phyloP scores from a whole-genome alignment of 352 stramenopile genomes.

The Globisporangium nunn region DNA sequence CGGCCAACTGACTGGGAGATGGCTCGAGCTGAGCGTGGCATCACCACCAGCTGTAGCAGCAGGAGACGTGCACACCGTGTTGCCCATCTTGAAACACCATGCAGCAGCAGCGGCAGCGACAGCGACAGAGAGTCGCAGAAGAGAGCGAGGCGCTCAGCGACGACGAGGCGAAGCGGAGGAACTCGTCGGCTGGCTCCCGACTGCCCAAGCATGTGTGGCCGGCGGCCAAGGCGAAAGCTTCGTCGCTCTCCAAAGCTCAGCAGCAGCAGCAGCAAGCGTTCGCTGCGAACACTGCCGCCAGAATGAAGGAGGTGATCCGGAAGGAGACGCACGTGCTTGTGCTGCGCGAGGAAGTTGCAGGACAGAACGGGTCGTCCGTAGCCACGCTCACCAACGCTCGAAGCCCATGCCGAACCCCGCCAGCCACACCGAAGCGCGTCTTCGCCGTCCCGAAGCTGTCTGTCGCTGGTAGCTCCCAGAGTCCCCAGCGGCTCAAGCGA shows the following conservation, averaged over 20 bases:
- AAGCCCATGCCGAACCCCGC: not conserved
- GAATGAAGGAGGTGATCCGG: constrained; percentile 9
- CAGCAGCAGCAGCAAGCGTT: not conserved
- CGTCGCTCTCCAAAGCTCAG: constrained; percentile 4
- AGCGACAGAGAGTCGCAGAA: not conserved
- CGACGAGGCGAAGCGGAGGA: constrained; percentile 4
- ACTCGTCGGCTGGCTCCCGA: not conserved
- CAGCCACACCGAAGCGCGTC: constrained; percentile 12
- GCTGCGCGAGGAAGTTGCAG: not conserved
- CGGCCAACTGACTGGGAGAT: not conserved
- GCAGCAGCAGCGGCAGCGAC: constrained; percentile 1
- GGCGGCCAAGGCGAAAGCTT: not conserved
- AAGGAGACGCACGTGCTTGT: not conserved
- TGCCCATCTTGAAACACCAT: not conserved
- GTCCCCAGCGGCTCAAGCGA: not conserved
- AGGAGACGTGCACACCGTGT: not conserved
- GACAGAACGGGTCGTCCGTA: not conserved
- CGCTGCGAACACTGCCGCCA: not conserved
- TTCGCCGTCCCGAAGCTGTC: constrained; percentile 20
- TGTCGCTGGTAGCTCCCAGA: constrained; percentile 5
- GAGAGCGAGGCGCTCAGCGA: constrained; percentile 8
- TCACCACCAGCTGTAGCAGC: not conserved
- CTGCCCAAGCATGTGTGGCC: constrained; percentile 2
- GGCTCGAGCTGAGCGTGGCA: not conserved
- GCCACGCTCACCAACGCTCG: not conserved